Conservation (phyloP, 1,284 basidiomycete genomes). For the Sanguinoderma infundibulare region DNA sequence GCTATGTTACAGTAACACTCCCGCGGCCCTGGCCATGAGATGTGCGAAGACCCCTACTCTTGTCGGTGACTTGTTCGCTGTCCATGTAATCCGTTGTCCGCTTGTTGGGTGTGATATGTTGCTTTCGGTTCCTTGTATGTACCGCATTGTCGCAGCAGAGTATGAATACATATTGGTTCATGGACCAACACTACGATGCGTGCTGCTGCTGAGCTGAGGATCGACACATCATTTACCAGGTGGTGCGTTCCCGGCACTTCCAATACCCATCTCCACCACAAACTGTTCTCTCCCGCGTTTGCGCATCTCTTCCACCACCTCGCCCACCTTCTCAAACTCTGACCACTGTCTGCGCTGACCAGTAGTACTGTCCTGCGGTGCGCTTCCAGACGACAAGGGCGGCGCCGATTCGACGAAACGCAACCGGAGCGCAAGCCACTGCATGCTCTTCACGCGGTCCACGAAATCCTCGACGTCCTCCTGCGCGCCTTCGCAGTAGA, state of each 20-base stretch:
- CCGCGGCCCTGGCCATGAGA: not conserved
- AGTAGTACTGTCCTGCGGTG: not conserved
- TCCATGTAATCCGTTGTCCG: conserved; percentile 14
- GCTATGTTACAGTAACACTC: not conserved
- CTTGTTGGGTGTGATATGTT: conserved; percentile 18
- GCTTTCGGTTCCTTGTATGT: conserved; percentile 17
- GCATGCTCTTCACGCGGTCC: conserved; percentile 71
- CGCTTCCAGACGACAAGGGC: not conserved
- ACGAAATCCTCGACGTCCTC: conserved; percentile 67
- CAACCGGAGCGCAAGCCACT: conserved; percentile 76
- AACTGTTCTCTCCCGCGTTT: conserved; percentile 56
- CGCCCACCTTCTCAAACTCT: conserved; percentile 72
- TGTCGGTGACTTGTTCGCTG: conserved; percentile 10
- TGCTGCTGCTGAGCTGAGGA: too few species aligned
- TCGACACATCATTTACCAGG: not conserved
- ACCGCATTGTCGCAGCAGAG: conserved; percentile 2
- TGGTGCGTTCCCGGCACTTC: conserved; percentile 37
- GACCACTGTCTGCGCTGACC: conserved; percentile 39
- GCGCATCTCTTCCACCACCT: conserved; percentile 71
- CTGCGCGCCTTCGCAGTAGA: conserved; percentile 65
- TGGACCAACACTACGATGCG: not conserved
- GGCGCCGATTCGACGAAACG: conserved; percentile 56
- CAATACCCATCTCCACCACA: conserved; percentile 70
- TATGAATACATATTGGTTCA: not conserved
- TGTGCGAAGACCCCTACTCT: conserved; percentile 1